phyloP scores from a whole-genome alignment of 352 stramenopile genomes.

The Chrysophaeum taylorii region DNA sequence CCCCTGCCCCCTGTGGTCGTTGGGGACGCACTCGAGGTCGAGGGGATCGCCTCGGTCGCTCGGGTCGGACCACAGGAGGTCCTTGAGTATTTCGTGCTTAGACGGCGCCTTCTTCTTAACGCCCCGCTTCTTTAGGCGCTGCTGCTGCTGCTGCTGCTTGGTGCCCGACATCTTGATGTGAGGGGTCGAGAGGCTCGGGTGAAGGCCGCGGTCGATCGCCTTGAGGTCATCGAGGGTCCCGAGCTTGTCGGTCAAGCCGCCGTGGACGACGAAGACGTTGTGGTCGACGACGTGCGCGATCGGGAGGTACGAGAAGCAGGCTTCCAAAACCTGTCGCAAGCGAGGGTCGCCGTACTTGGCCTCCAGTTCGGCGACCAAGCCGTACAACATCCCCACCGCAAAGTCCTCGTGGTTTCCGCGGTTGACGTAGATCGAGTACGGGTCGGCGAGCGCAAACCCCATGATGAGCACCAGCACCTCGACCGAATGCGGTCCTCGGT shows the following conservation, averaged over 20 bases:
- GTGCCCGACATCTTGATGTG: too few relatives aligned
- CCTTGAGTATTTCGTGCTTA: too few relatives aligned
- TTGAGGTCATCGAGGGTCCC: neutral
- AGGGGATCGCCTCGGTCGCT: neutral
- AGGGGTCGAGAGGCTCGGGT: too few relatives aligned
- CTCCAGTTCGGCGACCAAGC: constrained; percentile 67
- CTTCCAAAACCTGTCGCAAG: constrained; percentile 53
- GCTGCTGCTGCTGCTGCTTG: too few relatives aligned
- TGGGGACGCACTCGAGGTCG: too few relatives aligned
- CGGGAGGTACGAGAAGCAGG: constrained; percentile 69
- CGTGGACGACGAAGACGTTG: constrained; percentile 88
- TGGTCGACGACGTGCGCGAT: constrained; percentile 73
- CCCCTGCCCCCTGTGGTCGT: neutral
- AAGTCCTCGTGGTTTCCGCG: constrained; percentile 86
- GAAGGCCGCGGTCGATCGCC: too few relatives aligned
- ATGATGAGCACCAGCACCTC: constrained; percentile 76
- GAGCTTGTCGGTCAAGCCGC: constrained; percentile 43
- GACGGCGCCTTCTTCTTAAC: too few relatives aligned
- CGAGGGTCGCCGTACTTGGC: constrained; percentile 48
- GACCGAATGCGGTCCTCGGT: constrained; percentile 70
- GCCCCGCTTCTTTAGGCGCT: too few relatives aligned
- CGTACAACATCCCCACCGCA: constrained; percentile 78
- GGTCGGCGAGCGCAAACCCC: constrained; percentile 66
- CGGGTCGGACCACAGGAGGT: neutral
- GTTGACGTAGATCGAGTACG: constrained; percentile 66